Conservation (phyloP, 2,329 filamentous ascomycete genomes). For the Emergomyces orientalis region DNA sequence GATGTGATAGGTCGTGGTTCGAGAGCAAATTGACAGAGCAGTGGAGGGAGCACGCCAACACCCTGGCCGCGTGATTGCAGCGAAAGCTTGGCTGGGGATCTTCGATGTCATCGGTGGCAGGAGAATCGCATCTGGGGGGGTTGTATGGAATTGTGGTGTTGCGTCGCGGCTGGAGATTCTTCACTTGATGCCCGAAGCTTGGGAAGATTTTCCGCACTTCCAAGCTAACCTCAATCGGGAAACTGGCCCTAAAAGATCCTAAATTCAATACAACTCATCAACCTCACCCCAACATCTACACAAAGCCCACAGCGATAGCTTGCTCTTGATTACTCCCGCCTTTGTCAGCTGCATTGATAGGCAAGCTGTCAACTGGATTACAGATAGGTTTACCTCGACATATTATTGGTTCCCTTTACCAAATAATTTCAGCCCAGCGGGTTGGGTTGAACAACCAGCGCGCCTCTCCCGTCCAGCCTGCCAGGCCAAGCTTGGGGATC, state of each 20-base stretch:
- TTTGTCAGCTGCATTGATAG: not conserved
- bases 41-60: conserved; percentile 21
- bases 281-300: not conserved
- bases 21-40: conserved; percentile 18
- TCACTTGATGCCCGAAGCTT: not conserved
- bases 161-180: conserved; percentile 1
- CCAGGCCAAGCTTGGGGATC: not conserved
- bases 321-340: not conserved
- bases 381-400: not conserved
- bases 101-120: conserved; percentile 15
- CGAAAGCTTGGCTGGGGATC: conserved; percentile 14
- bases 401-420: not conserved
- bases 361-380: not conserved
- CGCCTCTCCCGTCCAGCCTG: conserved; percentile 1
- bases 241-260: not conserved
- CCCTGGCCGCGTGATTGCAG: conserved; percentile 14
- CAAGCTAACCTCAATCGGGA: conserved; percentile 11
- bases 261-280: not conserved
- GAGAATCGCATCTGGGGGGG: not conserved
- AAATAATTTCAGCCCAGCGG: not conserved
- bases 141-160: not conserved
- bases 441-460: not conserved
- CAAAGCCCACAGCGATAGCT: not conserved
- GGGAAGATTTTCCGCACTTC: conserved; percentile 11
- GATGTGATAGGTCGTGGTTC: conserved; percentile 16